phyloP scores from a whole-genome alignment of 2,329 filamentous ascomycete genomes.

The Chaetomiaceae sp. region DNA sequence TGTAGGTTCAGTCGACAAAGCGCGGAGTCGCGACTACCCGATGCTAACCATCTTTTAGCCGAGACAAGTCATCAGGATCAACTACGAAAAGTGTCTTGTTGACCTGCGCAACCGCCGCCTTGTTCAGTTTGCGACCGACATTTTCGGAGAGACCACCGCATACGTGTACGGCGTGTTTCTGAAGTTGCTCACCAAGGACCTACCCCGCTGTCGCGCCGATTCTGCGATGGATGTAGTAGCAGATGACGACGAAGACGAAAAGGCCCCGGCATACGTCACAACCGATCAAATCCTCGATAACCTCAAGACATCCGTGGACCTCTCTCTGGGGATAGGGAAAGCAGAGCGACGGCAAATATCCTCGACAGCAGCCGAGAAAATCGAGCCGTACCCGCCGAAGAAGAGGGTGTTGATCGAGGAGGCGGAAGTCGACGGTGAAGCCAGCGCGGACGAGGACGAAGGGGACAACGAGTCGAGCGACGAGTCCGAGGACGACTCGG shows the following conservation, averaged over 20 bases:
- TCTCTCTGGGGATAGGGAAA: slow-evolving; percentile 55
- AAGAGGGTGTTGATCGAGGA: slow-evolving; percentile 23
- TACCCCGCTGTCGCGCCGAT: slow-evolving; percentile 62
- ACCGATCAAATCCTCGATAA: slow-evolving; percentile 54
- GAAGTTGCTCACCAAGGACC: slow-evolving; percentile 62
- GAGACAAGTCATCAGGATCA: slow-evolving; percentile 70
- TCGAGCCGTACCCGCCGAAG: slow-evolving; percentile 31
- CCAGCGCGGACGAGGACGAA: slow-evolving; percentile 36
- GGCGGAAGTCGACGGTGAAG: slow-evolving; percentile 31
- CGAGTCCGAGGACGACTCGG: slow-evolving; percentile 32
- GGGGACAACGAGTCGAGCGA: slow-evolving; percentile 31
- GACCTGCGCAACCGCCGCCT: slow-evolving; percentile 76
- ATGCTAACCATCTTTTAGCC: slow-evolving; percentile 43
- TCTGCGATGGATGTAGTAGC: slow-evolving; percentile 38
- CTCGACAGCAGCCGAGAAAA: slow-evolving; percentile 43
- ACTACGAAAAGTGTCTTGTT: slow-evolving; percentile 79
- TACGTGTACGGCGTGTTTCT: slow-evolving; percentile 74
- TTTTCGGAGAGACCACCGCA: slow-evolving; percentile 68
- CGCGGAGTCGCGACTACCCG: neutral
- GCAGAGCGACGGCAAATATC: slow-evolving; percentile 44
- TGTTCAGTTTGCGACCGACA: slow-evolving; percentile 64
- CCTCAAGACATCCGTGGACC: slow-evolving; percentile 48
- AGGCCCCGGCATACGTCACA: slow-evolving; percentile 38
- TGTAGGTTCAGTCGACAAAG: slow-evolving; percentile 37
- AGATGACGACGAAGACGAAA: slow-evolving; percentile 35